Percentiles rank a stretch among this genome's conserved stretches.
Conservation (phyloP, 371 early-diverging fungal species). For the Apophysomyces sp. region DNA sequence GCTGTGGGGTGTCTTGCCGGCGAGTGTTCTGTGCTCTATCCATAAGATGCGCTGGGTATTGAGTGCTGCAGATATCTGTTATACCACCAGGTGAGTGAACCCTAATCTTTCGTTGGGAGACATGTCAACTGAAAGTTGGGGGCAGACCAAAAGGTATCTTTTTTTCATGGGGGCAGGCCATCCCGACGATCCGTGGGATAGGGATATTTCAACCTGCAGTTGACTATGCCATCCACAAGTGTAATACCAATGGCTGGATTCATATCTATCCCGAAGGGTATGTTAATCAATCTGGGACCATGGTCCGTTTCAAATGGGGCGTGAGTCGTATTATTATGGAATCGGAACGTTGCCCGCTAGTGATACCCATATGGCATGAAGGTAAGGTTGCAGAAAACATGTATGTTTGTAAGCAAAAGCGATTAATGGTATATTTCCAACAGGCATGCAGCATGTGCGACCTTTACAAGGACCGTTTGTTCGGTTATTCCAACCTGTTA, state of each 20-base stretch:
- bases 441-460: conserved; percentile 52
- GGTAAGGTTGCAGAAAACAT: conserved; percentile 28
- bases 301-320: conserved; percentile 88
- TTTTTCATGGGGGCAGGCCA: conserved; percentile 77
- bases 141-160: conserved; percentile 59
- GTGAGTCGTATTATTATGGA: conserved; percentile 85
- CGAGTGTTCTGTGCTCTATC: conserved; percentile 43
- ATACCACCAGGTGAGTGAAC: conserved; percentile 68
- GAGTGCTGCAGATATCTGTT: conserved; percentile 86
- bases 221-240: conserved; percentile 64
- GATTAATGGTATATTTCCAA: neutral
- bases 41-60: conserved; percentile 77
- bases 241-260: conserved; percentile 49
- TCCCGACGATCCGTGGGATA: conserved; percentile 82
- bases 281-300: conserved; percentile 63
- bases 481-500: conserved; percentile 42
- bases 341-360: conserved; percentile 56
- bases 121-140: neutral
- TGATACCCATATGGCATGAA: conserved; percentile 71
- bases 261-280: conserved; percentile 87
- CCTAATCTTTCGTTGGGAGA: neutral
- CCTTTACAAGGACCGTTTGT: conserved; percentile 45
- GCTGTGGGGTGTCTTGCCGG: conserved; percentile 76
- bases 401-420: neutral
- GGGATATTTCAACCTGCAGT: conserved; percentile 87